These are phyloP conservation scores for Populus alba DNA, from an alignment of 345 rosid species.

Conservation along the genomic window DNA sequence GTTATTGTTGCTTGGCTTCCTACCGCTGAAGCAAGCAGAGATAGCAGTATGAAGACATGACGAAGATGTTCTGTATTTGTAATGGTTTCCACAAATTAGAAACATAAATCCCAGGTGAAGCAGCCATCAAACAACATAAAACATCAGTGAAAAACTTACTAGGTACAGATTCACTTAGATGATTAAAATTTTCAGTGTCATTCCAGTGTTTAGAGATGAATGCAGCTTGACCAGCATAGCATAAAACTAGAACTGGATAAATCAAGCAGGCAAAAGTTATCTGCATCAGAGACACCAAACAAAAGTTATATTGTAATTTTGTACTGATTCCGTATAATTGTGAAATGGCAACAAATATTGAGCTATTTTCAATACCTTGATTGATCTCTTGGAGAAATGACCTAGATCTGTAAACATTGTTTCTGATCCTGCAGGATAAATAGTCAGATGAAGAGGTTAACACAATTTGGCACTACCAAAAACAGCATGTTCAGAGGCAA, in stretches of 20 bases:
- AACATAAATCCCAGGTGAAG: neutral
- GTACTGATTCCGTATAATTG: neutral
- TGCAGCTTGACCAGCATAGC: constrained; percentile 64
- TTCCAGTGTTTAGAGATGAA: constrained; percentile 45
- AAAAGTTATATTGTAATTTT: neutral
- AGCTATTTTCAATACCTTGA: constrained; percentile 36
- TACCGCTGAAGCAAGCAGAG: constrained; percentile 45
- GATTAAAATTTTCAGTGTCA: constrained; percentile 30
- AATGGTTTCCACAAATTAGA: constrained; percentile 14
- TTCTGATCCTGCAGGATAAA: constrained; percentile 48
- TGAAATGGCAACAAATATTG: neutral
- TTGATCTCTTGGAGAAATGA: constrained; percentile 57
- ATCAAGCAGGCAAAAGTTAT: constrained; percentile 43
- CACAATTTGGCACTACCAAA: neutral
- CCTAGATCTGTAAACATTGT: constrained; percentile 68
- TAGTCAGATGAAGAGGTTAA: neutral
- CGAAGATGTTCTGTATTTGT: constrained; percentile 35
- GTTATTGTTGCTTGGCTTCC: constrained; percentile 55
- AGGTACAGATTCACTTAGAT: constrained; percentile 46
- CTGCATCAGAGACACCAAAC: constrained; percentile 31
- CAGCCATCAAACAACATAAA: neutral
- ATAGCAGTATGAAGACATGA: constrained; percentile 37
- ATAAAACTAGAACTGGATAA: constrained; percentile 47
- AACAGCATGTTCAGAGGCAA: neutral
- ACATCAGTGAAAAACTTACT: constrained; percentile 24